phyloP scores from a whole-genome alignment of 1,284 basidiomycete species.

The Grifola frondosa region DNA sequence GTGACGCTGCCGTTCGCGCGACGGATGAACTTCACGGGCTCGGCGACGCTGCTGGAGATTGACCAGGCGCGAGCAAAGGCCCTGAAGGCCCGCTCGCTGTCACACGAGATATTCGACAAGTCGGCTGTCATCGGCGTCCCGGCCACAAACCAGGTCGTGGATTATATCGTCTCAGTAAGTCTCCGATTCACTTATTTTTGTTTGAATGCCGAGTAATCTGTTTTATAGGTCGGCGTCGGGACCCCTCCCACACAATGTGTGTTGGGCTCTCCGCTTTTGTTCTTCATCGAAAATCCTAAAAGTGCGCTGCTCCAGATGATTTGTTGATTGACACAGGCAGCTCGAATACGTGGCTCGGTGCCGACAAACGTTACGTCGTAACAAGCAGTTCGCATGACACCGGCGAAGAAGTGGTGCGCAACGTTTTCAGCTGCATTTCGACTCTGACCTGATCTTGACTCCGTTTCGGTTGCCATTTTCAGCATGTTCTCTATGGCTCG shows the following conservation, averaged over 20 bases:
- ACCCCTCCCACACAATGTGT: conserved; percentile 20
- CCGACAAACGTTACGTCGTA: conserved; percentile 36
- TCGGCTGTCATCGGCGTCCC: conserved; percentile 3
- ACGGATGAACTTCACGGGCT: conserved; percentile 14
- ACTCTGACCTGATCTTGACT: neutral
- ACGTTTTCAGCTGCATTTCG: neutral
- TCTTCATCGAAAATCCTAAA: too few relatives aligned
- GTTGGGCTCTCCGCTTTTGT: neutral
- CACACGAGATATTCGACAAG: neutral
- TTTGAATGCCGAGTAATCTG: neutral
- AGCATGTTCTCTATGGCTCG: conserved; percentile 48
- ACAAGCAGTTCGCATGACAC: conserved; percentile 40
- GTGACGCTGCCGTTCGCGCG: conserved; percentile 17
- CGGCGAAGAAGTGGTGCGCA: conserved; percentile 4
- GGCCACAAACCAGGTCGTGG: conserved; percentile 14
- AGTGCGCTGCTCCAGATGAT: conserved; percentile 1
- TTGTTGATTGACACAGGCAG: conserved; percentile 18
- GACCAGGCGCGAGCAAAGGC: conserved; percentile 19
- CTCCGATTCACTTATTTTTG: neutral
- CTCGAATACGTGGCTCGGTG: conserved; percentile 64
- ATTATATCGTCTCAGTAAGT: conserved; percentile 20
- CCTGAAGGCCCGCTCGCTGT: conserved; percentile 1
- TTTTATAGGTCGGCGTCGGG: conserved; percentile 16
- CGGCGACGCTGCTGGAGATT: conserved; percentile 9
- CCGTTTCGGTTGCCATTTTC: too few relatives aligned